Conservation (phyloP, 192 early-diverging fungal species). For the Backusella circina region DNA sequence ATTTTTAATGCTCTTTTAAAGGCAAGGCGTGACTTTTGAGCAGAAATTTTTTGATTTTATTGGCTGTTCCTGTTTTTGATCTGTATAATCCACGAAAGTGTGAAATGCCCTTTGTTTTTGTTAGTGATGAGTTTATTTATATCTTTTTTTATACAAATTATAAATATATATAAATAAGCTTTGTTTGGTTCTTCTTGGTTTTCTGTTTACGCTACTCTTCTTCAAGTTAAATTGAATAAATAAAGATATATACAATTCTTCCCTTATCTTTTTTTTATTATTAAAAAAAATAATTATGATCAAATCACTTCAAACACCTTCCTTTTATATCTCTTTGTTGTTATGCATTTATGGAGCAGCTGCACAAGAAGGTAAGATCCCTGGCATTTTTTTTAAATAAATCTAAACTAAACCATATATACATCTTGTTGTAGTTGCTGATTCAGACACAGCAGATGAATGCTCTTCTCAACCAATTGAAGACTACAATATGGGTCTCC, state of each 20-base stretch:
- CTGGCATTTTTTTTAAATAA: not conserved
- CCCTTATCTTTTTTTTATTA: not conserved
- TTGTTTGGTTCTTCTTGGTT: not conserved
- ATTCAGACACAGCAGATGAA: not conserved
- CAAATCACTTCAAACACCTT: not conserved
- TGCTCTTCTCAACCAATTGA: slow-evolving; percentile 9
- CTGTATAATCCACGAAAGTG: not conserved
- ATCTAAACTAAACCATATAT: not conserved
- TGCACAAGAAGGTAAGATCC: not conserved
- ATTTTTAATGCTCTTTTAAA: not conserved
- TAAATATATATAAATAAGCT: not conserved
- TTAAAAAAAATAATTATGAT: not conserved
- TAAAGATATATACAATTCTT: not conserved
- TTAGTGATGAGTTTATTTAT: not conserved
- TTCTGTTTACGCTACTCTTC: not conserved
- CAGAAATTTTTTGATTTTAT: slow-evolving; percentile 2
- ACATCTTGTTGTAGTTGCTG: not conserved
- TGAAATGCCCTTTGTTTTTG: not conserved
- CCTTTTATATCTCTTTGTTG: not conserved
- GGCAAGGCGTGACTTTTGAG: not conserved
- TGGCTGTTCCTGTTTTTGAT: not conserved
- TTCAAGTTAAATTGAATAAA: not conserved
- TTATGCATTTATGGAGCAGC: not conserved
- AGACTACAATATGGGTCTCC: slow-evolving; percentile 25
- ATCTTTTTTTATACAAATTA: not conserved